phyloP scores from a whole-genome alignment of 2,329 filamentous ascomycete species.

The Penicillium sp. region DNA sequence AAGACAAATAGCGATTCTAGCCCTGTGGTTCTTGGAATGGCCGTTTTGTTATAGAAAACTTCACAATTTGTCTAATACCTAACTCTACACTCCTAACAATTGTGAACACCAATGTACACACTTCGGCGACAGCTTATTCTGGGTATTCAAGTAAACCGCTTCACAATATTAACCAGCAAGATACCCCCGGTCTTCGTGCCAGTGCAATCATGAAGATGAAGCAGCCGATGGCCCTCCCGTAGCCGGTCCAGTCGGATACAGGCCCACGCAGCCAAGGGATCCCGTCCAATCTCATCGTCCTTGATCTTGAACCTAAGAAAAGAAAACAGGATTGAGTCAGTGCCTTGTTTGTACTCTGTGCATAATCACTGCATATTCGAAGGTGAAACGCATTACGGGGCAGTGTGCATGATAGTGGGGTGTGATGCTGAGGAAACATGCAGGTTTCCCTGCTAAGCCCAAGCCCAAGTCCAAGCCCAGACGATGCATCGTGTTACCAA shows the following conservation, averaged over 20 bases:
- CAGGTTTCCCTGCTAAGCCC: neutral
- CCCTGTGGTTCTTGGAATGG: neutral
- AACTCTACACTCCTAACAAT: neutral
- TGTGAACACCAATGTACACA: neutral
- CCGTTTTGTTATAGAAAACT: neutral
- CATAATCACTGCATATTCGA: neutral
- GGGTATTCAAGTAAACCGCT: constrained; percentile 39
- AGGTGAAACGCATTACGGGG: neutral
- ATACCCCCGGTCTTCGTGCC: constrained; percentile 66
- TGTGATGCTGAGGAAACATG: neutral
- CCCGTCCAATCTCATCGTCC: constrained; percentile 76
- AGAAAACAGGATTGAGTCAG: neutral
- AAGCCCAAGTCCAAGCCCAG: neutral
- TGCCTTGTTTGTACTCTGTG: neutral
- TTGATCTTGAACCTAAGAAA: constrained; percentile 71
- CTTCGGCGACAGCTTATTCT: neutral
- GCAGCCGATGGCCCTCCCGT: constrained; percentile 70
- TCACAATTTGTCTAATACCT: neutral
- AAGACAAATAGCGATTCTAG: neutral
- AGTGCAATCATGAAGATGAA: constrained; percentile 70
- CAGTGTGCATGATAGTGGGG: neutral
- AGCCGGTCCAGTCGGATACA: constrained; percentile 83
- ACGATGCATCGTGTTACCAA: neutral
- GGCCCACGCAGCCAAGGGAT: constrained; percentile 81
- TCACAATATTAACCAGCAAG: constrained; percentile 71